Evolutionary conservation across 2,329 filamentous ascomycete genomes (phyloP).

Genomic region (Scedosporium apiospermum): DNA sequence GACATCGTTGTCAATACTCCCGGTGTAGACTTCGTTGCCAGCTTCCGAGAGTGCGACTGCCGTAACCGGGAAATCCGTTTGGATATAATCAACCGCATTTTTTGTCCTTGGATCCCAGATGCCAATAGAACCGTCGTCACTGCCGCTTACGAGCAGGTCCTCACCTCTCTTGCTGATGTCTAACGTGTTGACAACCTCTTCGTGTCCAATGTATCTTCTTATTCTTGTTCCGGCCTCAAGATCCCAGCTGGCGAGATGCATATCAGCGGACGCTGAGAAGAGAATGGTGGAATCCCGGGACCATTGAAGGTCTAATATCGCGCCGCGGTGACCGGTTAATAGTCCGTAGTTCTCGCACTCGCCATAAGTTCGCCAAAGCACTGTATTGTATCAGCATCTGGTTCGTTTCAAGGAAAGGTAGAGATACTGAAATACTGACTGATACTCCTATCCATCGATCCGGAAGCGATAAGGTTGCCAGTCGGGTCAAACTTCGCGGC

Average conservation of each 20-base stretch:
- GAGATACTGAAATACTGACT: constrained; percentile 40
- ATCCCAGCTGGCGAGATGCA: constrained; percentile 91
- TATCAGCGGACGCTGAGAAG: constrained; percentile 89
- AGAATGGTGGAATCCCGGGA: constrained; percentile 86
- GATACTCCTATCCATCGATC: constrained; percentile 89
- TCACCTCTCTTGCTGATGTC: constrained; percentile 85
- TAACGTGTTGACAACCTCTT: constrained; percentile 89
- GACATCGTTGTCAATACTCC: constrained; percentile 94
- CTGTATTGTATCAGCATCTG: constrained; percentile 32
- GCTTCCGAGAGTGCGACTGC: constrained; percentile 86
- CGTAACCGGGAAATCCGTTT: constrained; percentile 87
- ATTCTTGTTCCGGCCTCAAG: constrained; percentile 85
- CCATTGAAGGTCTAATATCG: constrained; percentile 89
- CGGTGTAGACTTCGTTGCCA: constrained; percentile 89
- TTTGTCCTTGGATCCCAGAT: constrained; percentile 95
- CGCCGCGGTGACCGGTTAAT: constrained; percentile 81
- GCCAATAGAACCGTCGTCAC: constrained; percentile 87
- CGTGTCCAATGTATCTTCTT: constrained; percentile 83
- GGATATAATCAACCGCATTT: constrained; percentile 75
- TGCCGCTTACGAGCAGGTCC: constrained; percentile 81
- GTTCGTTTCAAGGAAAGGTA: background rate
- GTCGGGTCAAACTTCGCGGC: constrained; percentile 81
- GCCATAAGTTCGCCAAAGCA: constrained; percentile 89
- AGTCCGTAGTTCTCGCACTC: constrained; percentile 91
- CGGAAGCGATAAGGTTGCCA: constrained; percentile 83